Evolutionary conservation across 2,329 filamentous ascomycete species (phyloP), one percentile per base, ranked within the genome.

Genomic region (Hypoxylon sp.): DNA sequence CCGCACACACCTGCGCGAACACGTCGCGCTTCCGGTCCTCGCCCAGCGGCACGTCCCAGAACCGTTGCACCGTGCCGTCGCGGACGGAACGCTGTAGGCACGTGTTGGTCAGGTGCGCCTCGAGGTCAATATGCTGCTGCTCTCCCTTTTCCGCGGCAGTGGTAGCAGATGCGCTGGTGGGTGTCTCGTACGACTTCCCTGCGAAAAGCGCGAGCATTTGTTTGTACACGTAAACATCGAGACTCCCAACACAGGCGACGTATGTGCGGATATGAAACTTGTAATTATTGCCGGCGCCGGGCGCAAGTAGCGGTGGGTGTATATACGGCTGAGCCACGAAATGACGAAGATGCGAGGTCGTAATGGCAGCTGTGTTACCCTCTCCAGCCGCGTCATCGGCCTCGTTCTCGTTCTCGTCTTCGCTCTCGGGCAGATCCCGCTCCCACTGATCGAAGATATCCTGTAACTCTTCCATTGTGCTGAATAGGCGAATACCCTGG

Each of bases 221-320:
- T 67, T 81, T 86, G 82, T 96, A 97, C 66, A 98, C 90, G 76
- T 91, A 93, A 50, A 98, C 86, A 58, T 87, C 82, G 10, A 99
- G 80, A 1, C 88, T 85, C 38, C 92, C 93, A 1, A 88, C 81
- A 48, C 91, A 91, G 57, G 97, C 83, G 20, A 97, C 91, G 75
- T 99, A 99, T 1, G 90, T 91, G 40, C 95, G 84, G 70, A 99
- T 91, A 77, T 99, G 95, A 77, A 98, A 99, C 75, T 99, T 99
- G 63, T 90, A 85, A 59, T 82, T 79, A 24, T 83, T 83, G 23
- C 79, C 82, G 2, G 79, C 81, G 11, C 79, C 82, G 2, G 79
- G 81, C 13, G 94, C 78, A 10, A 97, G 82, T 3, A 98, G 83
- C 0, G 94, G 93, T 1, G 89, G 91, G 73, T 96, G 85, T 68